Percentiles rank a stretch among this genome's conserved stretches.
Evolutionary conservation across 257 asterid genomes (phyloP).

Genomic region (Solanum tacnaense): DNA sequence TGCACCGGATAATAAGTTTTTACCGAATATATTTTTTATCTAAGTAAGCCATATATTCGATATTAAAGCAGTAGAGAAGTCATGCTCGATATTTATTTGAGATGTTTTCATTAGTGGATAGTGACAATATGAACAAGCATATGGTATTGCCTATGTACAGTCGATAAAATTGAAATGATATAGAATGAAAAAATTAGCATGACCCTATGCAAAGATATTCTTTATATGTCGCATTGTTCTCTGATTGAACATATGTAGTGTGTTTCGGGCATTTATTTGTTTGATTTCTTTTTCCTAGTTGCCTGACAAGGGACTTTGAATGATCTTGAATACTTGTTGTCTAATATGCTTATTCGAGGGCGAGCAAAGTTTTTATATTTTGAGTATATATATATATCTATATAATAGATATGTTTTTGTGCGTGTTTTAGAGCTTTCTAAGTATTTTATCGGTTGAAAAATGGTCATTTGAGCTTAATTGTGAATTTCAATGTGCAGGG

Average conservation of each 20-base stretch:
- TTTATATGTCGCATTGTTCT: neutral
- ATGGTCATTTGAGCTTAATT: neutral
- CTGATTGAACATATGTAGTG: neutral
- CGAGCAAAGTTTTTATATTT: too few relatives aligned
- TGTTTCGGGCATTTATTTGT: neutral
- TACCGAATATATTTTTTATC: too few relatives aligned
- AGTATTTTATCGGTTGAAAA: neutral
- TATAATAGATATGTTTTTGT: too few relatives aligned
- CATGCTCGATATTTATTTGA: neutral
- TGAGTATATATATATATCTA: too few relatives aligned
- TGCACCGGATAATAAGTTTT: neutral
- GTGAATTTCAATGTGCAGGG: neutral
- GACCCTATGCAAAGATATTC: neutral
- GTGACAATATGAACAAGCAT: neutral
- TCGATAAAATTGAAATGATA: neutral
- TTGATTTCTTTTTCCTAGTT: too few relatives aligned
- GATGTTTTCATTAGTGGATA: neutral
- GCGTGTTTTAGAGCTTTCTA: neutral
- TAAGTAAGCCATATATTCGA: neutral
- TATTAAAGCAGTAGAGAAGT: neutral
- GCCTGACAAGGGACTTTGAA: neutral
- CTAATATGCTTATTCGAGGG: neutral
- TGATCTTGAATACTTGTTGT: too few relatives aligned
- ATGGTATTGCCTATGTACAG: neutral
- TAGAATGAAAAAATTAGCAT: neutral